phyloP scores from a whole-genome alignment of 2,329 filamentous ascomycete species.

The Aspergillus sp. region DNA sequence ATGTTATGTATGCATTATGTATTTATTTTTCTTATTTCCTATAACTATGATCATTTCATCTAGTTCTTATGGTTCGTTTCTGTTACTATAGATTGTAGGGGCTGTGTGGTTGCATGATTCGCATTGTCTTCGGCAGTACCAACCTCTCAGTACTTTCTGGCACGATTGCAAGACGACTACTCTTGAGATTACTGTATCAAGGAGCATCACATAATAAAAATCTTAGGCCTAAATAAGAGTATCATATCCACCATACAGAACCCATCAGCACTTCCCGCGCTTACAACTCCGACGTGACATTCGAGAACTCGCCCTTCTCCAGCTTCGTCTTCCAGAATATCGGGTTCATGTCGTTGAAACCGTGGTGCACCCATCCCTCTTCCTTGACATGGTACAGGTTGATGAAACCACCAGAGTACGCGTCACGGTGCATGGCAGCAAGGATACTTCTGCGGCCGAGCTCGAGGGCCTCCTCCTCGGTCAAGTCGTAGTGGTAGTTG shows the following conservation, averaged over 20 bases:
- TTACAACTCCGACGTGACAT: constrained; percentile 75
- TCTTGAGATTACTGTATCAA: not conserved
- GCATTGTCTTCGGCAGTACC: too few species aligned
- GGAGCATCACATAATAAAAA: constrained; percentile 7
- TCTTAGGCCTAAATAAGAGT: constrained; percentile 16
- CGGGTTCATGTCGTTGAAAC: constrained; percentile 96
- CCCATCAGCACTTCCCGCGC: not conserved
- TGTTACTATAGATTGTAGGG: not conserved
- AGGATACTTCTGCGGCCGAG: constrained; percentile 90
- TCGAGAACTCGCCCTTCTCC: constrained; percentile 97
- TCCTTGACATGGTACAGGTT: constrained; percentile 99
- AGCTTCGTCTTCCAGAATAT: constrained; percentile 99
- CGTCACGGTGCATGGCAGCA: constrained; percentile 93
- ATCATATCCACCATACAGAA: constrained; percentile 20
- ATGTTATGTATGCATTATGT: constrained; percentile 13
- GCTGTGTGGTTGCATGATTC: too few species aligned
- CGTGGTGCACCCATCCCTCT: constrained; percentile 97
- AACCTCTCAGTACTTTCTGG: too few species aligned
- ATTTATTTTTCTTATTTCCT: constrained; percentile 8
- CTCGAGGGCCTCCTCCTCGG: constrained; percentile 84
- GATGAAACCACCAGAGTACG: constrained; percentile 98
- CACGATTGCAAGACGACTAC: too few species aligned
- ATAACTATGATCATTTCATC: not conserved
- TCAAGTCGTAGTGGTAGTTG: constrained; percentile 88
- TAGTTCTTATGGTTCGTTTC: not conserved